Base-by-base conservation (phyloP, 441 rosid species). In the Adansonia grandidieri region DNA sequence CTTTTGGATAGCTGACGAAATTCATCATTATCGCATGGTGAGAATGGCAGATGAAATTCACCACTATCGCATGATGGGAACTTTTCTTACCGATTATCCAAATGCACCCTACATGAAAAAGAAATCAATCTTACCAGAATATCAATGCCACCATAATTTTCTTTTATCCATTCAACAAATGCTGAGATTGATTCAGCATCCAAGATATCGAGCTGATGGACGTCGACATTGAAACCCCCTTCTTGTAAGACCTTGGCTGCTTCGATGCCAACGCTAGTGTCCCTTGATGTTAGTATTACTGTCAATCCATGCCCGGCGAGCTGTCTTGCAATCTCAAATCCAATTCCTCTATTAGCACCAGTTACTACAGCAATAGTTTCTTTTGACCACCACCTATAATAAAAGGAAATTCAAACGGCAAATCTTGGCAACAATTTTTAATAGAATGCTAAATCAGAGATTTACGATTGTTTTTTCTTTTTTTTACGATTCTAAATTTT, bases 311-410 rank as follows among this genome's bases (percentile, higher is more conserved):
- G 99, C 0, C 51, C 86, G 0, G 97, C 97, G 4, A 96, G 96
- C 77, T 96, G 98, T 45, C 92, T 88, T 0, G 86, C 95, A 58
- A 90, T 88, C 82, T 96, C 98, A 47, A 89, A 87, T 10, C 99
- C 99, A n/a, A 96, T 92, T 20, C 98, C 98, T 77, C 97, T 84
- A 57, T 92, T 96, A 1, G 94, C 85, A 64, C 98, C 99, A 0
- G 97, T 96, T 77, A 96, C 98, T 63, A 96, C 97, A 2, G 97
- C 97, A 62, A 96, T 80, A 19, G 90, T 93, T 65, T 91, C 94
- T 75, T 74, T 40, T 7, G 98, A 89, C 98, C 99, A 93, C 99
- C 98, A 96, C 83, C 98, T 95, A 76, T 20, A 51, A 40, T 40
- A 40, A 40, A 4, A 81, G 37, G 6, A n/a, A 54, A 37, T 7